A percentile compares a stretch with the other conserved stretches of the same genome.
phyloP scores from a whole-genome alignment of 345 rosid genomes.

The Lepidium didymum region DNA sequence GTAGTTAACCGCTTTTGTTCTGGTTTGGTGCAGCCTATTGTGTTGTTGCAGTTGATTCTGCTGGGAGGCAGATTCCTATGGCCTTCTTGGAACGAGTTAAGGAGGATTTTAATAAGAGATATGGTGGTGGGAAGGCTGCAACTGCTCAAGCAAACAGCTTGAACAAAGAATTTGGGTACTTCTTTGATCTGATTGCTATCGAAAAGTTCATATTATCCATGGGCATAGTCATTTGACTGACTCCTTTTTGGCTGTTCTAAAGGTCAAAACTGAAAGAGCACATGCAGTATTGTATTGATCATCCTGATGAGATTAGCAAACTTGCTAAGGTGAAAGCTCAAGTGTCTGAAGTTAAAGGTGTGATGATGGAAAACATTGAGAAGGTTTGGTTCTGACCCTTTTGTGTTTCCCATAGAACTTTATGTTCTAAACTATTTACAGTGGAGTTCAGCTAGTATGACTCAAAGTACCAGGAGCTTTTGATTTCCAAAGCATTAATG shows the following conservation, averaged over 20 bases:
- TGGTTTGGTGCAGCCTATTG: conserved; percentile 65
- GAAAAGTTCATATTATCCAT: background rate
- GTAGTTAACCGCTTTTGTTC: background rate
- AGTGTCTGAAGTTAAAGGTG: conserved; percentile 97
- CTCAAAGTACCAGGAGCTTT: background rate
- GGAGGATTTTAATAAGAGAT: conserved; percentile 84
- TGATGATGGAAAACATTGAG: conserved; percentile 96
- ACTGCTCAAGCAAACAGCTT: conserved; percentile 69
- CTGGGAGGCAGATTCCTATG: conserved; percentile 85
- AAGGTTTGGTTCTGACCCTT: conserved; percentile 46
- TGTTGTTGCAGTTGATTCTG: conserved; percentile 88
- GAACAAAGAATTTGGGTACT: conserved; percentile 74
- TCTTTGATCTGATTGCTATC: background rate
- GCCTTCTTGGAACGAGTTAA: conserved; percentile 82
- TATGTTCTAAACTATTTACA: background rate
- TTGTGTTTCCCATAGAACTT: background rate
- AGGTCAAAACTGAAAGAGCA: conserved; percentile 91
- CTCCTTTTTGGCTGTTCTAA: conserved; percentile 1
- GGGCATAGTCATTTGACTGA: background rate
- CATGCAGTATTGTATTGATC: conserved; percentile 89
- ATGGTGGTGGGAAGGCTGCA: conserved; percentile 86
- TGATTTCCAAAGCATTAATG: background rate
- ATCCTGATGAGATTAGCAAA: conserved; percentile 98
- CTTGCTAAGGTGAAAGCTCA: conserved; percentile 98
- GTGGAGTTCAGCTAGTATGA: background rate